Evolutionary conservation across 2,329 filamentous ascomycete species (phyloP), one percentile per base, ranked within the genome.

Genomic region (Scortechinia acanthostroma): DNA sequence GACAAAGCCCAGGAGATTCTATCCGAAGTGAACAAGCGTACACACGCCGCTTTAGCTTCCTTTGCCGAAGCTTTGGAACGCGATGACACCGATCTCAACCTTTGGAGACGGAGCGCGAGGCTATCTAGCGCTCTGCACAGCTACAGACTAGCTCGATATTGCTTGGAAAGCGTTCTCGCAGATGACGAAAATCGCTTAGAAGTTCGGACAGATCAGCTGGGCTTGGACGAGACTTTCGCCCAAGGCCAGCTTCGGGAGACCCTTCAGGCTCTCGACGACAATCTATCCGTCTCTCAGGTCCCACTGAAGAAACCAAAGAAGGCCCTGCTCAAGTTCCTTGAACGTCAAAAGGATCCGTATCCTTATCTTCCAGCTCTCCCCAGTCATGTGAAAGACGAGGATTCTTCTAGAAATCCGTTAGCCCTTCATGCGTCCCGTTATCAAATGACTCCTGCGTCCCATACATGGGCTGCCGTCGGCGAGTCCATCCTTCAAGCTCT

Each of bases 41-140:
- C 40, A 44, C 49, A 4, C 46, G 53, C 60, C 19, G 69, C 72
- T 13, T 56, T 83, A 16, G 55, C 62, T 30, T 71, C 73, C 48
- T 83, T 83, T 50, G 75, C 77, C 3, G 70, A 80, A 51, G 79
- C 80, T 1, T 60, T 84, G 46, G 78, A 83, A 55, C 76, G 79
- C 46, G 80, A 84, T 56, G 79, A 83, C 48, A 73, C 74, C 3
- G 80, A 84, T 53, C 59, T 81, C 30, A 78, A 83, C 53, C 61
- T 83, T 19, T 84, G 80, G 80, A 68, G 79, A 47, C 74, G 77
- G 50, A 71, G 75, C 19, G 73, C 77, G 17, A 71, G 76, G 16
- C 70, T 84, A 2, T 72, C 75, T 10, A 68, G 70, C 44, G 66
- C 79, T 44, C 59, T 83, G 6, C 69, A 74, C 43, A 82, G 78